Evolutionary conservation across 495 filamentous ascomycete genomes (phyloP).

Genomic region (Tuber umbilicatum): DNA sequence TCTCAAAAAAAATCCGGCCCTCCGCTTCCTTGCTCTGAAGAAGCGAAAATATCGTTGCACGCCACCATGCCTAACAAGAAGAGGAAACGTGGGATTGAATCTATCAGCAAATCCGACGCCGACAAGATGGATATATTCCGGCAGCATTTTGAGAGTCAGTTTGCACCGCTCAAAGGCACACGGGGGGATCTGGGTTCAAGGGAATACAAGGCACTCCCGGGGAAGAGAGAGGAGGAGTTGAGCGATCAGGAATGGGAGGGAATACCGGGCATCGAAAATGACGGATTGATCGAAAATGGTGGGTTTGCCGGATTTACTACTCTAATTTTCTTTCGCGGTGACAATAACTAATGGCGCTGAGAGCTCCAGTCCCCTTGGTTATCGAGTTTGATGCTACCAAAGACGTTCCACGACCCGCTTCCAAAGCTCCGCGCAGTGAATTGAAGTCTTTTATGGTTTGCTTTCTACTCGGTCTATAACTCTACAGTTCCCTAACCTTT

Average conservation of each 20-base stretch:
- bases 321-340: not conserved
- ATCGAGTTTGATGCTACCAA: slow-evolving; percentile 15
- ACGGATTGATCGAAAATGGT: not conserved
- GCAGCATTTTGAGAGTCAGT: slow-evolving; percentile 79
- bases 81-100: slow-evolving; percentile 5
- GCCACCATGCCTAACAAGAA: slow-evolving; percentile 20
- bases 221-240: not conserved
- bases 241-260: slow-evolving; percentile 26
- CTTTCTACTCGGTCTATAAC: not conserved
- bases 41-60: not conserved
- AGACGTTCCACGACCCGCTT: slow-evolving; percentile 12
- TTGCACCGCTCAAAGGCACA: slow-evolving; percentile 58
- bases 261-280: slow-evolving; percentile 4
- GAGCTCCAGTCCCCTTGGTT: slow-evolving; percentile 5
- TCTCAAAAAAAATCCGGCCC: slow-evolving; percentile 8
- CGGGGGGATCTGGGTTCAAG: slow-evolving; percentile 4
- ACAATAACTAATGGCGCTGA: not conserved
- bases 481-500: slow-evolving; percentile 13
- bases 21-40: not conserved
- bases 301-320: not conserved
- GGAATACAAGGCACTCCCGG: slow-evolving; percentile 2
- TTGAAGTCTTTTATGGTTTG: slow-evolving; percentile 35
- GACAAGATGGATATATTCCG: slow-evolving; percentile 57
- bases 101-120: not conserved
- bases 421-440: slow-evolving; percentile 21